These are phyloP conservation scores for Fraxinus platypoda DNA, from an alignment of 305 asterid genomes.

Conservation along the genomic window DNA sequence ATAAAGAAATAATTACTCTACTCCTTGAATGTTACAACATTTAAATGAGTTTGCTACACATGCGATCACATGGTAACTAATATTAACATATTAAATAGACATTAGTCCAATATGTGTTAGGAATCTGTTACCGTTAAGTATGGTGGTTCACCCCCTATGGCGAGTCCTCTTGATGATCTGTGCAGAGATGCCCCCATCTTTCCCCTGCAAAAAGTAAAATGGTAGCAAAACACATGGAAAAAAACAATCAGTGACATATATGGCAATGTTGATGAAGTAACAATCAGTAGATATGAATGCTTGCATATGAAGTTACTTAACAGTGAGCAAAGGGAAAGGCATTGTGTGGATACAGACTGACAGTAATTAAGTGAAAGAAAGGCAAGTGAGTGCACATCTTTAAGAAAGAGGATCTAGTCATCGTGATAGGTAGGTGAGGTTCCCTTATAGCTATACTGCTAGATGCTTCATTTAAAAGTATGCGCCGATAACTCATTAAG, in stretches of 20 bases:
- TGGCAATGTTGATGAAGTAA: neutral
- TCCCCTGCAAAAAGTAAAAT: slow-evolving; percentile 49
- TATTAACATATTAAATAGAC: neutral
- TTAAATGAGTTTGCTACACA: neutral
- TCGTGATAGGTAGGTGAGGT: neutral
- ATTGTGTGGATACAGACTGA: neutral
- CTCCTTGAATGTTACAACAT: neutral
- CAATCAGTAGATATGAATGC: neutral
- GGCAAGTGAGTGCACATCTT: neutral
- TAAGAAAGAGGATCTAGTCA: neutral
- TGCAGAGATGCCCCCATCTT: slow-evolving; percentile 78
- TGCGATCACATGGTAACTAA: neutral
- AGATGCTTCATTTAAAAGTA: neutral
- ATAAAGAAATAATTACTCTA: neutral
- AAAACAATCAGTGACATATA: neutral
- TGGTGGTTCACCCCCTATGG: slow-evolving; percentile 72
- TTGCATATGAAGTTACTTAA: neutral
- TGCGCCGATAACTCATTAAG: neutral
- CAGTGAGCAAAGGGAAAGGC: neutral
- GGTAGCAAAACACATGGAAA: neutral
- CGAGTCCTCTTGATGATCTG: slow-evolving; percentile 42
- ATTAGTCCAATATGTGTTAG: neutral
- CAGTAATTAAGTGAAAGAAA: neutral
- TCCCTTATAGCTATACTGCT: neutral
- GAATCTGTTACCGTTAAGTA: slow-evolving; percentile 49